Base-by-base conservation (phyloP, 1,139 yeast genomes). In the Protomyces inouyei region DNA sequence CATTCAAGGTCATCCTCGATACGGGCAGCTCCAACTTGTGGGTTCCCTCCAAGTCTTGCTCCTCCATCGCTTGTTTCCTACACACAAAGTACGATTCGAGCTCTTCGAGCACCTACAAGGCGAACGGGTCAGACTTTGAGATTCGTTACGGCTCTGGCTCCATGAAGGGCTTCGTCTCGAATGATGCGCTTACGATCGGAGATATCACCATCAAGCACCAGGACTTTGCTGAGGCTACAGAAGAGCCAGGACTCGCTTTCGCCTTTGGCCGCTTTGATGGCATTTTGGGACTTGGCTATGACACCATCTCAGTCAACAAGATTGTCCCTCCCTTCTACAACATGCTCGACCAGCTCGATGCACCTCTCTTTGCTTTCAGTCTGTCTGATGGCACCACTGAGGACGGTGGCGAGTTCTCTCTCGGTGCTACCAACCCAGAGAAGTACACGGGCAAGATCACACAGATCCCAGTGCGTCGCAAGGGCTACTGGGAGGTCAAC, bases 261-360 rank as follows among this genome's bases (percentile, higher is more conserved):
- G 98, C 98, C 65, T 93, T 93, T 77, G 98, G 97, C 76, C 92
- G 93, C 76, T 91, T 93, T 75, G 98, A 93, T 76, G 98, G 98
- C 77, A 91, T 93, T 71, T 80, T 93, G 68, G 98, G 98, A 69
- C 84, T 93, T 72, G 98, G 90, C 69, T 93, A 91, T 78, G 90
- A 89, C 77, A 81, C 96, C 65, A 90, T 93, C 70, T 83, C 98
- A 16, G 97, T 89, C 67, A 82, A 91, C 80, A 82, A 84, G 73
- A 84, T 92, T 72, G 96, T 88, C 46, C 98, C 98, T 66, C 98
- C 98, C 55, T 77, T 93, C 69, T 91, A 91, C 80, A 88, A 88
- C 71, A 98, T 98, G 68, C 82, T 92, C 68, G 77, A 85, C 69
- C 83, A 83, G 73, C 80, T 93, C 68, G 98, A 93, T 73, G 82